phyloP scores from a whole-genome alignment of 1,284 basidiomycete species.

The Cryptococcus floricola region DNA sequence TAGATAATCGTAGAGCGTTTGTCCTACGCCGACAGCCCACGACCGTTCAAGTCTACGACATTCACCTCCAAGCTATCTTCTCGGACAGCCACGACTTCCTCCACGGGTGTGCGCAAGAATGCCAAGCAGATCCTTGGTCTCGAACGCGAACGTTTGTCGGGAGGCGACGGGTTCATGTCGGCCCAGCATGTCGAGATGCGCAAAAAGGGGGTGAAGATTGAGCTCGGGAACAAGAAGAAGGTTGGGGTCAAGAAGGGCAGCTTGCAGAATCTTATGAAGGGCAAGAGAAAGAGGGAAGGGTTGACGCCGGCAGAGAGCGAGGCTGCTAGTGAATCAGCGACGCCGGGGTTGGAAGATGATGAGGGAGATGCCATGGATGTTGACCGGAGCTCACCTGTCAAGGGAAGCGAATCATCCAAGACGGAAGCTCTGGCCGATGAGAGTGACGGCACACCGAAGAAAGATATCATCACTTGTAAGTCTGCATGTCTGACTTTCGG shows the following conservation, averaged over 20 bases:
- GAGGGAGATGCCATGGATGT: conserved; percentile 19
- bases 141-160: conserved; percentile 41
- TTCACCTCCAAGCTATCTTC: conserved; percentile 36
- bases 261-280: conserved; percentile 16
- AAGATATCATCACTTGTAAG: conserved; percentile 49
- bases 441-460: conserved; percentile 12
- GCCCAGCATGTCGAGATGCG: conserved; percentile 35
- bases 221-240: conserved; percentile 42
- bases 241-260: conserved; percentile 18
- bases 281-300: conserved; percentile 12
- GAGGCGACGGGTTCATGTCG: conserved; percentile 42
- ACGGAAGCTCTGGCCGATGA: conserved; percentile 1
- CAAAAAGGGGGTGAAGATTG: conserved; percentile 38
- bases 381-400: background rate
- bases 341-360: conserved; percentile 23
- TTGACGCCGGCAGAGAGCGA: conserved; percentile 4
- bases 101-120: conserved; percentile 34
- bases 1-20: conserved; percentile 38
- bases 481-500: background rate
- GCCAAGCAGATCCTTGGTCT: conserved; percentile 47
- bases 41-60: conserved; percentile 41
- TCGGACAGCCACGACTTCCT: conserved; percentile 34
- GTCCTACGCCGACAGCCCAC: conserved; percentile 38
- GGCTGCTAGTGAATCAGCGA: conserved; percentile 21
- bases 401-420: background rate